Evolutionary conservation across 1,284 basidiomycete genomes (phyloP), one percentile per base, ranked within the genome.

Genomic region (Papiliotrema flavescens): DNA sequence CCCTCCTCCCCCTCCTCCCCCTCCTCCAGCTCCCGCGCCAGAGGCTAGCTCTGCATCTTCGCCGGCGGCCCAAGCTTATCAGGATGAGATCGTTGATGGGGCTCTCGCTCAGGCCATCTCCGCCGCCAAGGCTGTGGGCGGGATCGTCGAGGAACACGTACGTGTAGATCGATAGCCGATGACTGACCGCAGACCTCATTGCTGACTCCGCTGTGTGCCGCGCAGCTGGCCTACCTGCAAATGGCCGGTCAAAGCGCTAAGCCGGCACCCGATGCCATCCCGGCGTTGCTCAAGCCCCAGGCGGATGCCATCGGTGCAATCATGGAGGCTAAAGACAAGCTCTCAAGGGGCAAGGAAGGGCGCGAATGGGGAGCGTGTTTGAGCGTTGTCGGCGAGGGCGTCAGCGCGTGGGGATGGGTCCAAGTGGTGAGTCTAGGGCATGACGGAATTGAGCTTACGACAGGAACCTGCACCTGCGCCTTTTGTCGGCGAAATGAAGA

Each of bases 361-460:
- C 80, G 89, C 57, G 87, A 89, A 51, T 91, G 88, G 83, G 85
- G 84, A 61, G 85, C 85, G 48, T 91, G 95, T 69, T 79, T 98
- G 41, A 86, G 83, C 36, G 83, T 86, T 35, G 79, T 98, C 35
- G 84, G 86, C 14, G 94, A 96, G 69, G 91, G 89, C 14, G 86
- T 85, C 1, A 81, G 87, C 9, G 86, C 83, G n/a, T 84, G 90
- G 51, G 94, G 87, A n/a, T 99, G 95, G 95, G 85, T 98, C 44
- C 83, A 87, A 46, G 80, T 86, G 51, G 91, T 92, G 66, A 74
- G 79, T 70, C 26, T n/a, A n/a, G n/a, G n/a, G 28, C 47, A 24
- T 51, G 15, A 14, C 22, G 36, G 23, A 19, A 20, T 45, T 28
- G 13, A 3, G 19, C 26, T 44, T 34, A 40, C 23, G 15, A 35